phyloP scores from a whole-genome alignment of 345 rosid genomes.

The Schrenkiella parvula region DNA sequence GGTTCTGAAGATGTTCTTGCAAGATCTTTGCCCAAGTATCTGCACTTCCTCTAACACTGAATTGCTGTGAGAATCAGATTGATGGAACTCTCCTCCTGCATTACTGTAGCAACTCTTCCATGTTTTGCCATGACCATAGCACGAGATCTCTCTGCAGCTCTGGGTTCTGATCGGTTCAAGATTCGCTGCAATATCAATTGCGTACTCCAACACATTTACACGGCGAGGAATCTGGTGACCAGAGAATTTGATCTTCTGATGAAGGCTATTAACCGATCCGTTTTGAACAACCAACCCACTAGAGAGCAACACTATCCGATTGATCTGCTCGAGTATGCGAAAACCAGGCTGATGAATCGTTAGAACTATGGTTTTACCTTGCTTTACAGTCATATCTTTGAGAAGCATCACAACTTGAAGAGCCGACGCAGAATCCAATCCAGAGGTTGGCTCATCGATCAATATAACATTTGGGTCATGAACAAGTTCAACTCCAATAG shows the following conservation, averaged over 20 bases:
- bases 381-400: conserved; percentile 55
- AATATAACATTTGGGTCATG: conserved; percentile 82
- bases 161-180: conserved; percentile 28
- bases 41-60: conserved; percentile 49
- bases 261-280: conserved; percentile 51
- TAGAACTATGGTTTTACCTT: conserved; percentile 79
- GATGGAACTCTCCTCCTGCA: conserved; percentile 30
- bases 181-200: conserved; percentile 62
- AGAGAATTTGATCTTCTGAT: conserved; percentile 47
- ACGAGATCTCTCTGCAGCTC: conserved; percentile 27
- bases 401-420: conserved; percentile 62
- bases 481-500: conserved; percentile 86
- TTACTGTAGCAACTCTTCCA: conserved; percentile 21
- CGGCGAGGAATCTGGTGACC: conserved; percentile 61
- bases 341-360: conserved; percentile 91
- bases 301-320: conserved; percentile 68
- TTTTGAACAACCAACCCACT: conserved; percentile 59
- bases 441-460: conserved; percentile 96
- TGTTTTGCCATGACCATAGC: conserved; percentile 17
- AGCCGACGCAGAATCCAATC: conserved; percentile 89
- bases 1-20: conserved; percentile 79
- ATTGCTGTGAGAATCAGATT: conserved; percentile 40
- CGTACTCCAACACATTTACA: conserved; percentile 79
- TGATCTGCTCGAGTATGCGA: conserved; percentile 70
- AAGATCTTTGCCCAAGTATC: conserved; percentile 70